Evolutionary conservation across 352 stramenopile species (phyloP).

Genomic region (Phytophthora boehmeriae): DNA sequence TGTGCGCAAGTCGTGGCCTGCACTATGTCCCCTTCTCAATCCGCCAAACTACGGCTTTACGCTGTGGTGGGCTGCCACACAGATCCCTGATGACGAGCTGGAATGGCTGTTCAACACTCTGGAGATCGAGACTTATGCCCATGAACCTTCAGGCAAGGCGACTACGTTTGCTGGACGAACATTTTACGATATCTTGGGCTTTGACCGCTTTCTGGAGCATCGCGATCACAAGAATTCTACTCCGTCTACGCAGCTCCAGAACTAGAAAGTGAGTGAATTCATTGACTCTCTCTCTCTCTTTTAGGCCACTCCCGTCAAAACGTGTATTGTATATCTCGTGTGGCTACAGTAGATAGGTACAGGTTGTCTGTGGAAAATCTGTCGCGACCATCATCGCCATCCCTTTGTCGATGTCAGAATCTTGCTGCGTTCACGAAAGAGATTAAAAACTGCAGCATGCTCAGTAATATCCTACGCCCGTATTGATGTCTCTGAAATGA

Average conservation of each 20-base stretch:
- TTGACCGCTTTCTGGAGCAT: constrained; percentile 53
- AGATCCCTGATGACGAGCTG: constrained; percentile 54
- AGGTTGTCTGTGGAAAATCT: neutral
- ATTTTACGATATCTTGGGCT: constrained; percentile 79
- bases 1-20: constrained; percentile 58
- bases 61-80: constrained; percentile 69
- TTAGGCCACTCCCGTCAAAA: neutral
- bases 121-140: constrained; percentile 33
- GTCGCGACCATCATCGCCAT: no score
- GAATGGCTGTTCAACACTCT: constrained; percentile 68
- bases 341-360: neutral
- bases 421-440: neutral
- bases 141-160: neutral
- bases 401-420: no score
- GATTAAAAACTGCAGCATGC: neutral
- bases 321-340: neutral
- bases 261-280: neutral
- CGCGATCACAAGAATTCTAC: constrained; percentile 14
- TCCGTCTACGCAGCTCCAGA: constrained; percentile 6
- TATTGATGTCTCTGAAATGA: constrained; percentile 10
- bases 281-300: neutral
- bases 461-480: constrained; percentile 7
- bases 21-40: constrained; percentile 48
- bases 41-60: constrained; percentile 60
- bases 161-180: constrained; percentile 44